Evolutionary conservation across 768 basidiomycete species (phyloP), one percentile per base, ranked within the genome.

Genomic region (Tulasnella sp.): DNA sequence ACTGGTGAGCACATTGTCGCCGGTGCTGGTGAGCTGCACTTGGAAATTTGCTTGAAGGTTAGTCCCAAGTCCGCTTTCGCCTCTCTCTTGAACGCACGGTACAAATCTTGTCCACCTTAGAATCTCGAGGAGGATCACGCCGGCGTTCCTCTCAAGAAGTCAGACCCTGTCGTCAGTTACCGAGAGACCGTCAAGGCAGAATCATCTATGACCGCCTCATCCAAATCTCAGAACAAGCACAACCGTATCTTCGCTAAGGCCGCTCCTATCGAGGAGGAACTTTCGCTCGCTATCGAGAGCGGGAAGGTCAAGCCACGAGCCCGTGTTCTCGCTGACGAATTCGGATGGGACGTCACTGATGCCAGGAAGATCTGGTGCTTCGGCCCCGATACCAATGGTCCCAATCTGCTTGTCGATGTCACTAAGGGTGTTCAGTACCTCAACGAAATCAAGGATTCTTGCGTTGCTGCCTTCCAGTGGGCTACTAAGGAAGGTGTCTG

Each of bases 191-290:
- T 99, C 86, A 95, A 92, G 87, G 87, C 95, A 76, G 96, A 99
- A 87, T 99, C 98, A 8, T 91, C 92, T 75, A 99, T 99, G 83
- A 92, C 95, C 82, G 98, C 98, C 39, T 89, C 99, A 48, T 99
- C 98, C 80, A 99, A 99, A 87, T 99, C 98, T 31, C 98, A 98
- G 88, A 99, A 99, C 91, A 99, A 99, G 90, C 98, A 99, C 92
- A 99, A 99, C 86, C 94, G 98, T 88, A 89, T 99, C 80, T 99
- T 92, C 86, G 90, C 92, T 82, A 96, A 96, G 89, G 98, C 98
- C 48, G 82, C 92, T 88, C 98, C 98, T 48, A 85, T 99, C 79
- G 96, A 94, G 36, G 98, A 99, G 84, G 97, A 98, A 85, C 91
- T 99, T 80, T 92, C 96, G 81, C 90, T 91, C 83, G 98, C 95